Base-by-base conservation (phyloP, 352 stramenopile genomes). In the Globisporangium megalacanthum region DNA sequence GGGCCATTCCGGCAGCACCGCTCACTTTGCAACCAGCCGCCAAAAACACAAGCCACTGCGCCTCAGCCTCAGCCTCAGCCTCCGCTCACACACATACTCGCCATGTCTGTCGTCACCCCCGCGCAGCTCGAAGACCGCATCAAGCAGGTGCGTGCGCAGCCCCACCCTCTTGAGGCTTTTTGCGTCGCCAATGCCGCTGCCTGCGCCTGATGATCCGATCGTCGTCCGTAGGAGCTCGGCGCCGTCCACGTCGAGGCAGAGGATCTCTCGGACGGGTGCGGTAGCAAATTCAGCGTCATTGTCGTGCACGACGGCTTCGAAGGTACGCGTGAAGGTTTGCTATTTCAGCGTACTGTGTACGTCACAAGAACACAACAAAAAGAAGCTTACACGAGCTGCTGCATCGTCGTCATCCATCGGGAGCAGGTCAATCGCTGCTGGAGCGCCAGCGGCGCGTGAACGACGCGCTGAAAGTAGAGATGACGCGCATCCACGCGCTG, bases 251-350 rank as follows among this genome's bases (percentile, higher is more conserved):
- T 94, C 52, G 76, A 91, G 65, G 80, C 85, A 6, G 76, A 77
- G 50, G 84, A 94, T 57, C 65, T 90, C 20, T 94, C 84, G 47
- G 84, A 92, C 51, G 84, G 84, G 35, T 94, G 84, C 59, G 83
- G 83, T 35, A 86, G 70, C 60, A 92, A 92, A 62, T 94, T 91
- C 65, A 92, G 82, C 56, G 64, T 92, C 46, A 77, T 94, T 49
- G 79, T 94, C 50, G 84, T 94, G 36, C 78, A 88, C 65, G 75
- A 76, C 48, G 78, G 75, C 49, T 94, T 94, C 49, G 78, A 92
- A 76, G 84, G 81, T 80, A 58, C 49, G 52, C 46, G 13, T 5
- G 41, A 10, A 13, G 0, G 1, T 45, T 1, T 35, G 8, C 2
- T 42, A 9, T 31, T 19, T 31, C 8, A 44, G 37, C n/a, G 10